Conservation (phyloP, 306 rosid genomes). For the Cicer arietinum region DNA sequence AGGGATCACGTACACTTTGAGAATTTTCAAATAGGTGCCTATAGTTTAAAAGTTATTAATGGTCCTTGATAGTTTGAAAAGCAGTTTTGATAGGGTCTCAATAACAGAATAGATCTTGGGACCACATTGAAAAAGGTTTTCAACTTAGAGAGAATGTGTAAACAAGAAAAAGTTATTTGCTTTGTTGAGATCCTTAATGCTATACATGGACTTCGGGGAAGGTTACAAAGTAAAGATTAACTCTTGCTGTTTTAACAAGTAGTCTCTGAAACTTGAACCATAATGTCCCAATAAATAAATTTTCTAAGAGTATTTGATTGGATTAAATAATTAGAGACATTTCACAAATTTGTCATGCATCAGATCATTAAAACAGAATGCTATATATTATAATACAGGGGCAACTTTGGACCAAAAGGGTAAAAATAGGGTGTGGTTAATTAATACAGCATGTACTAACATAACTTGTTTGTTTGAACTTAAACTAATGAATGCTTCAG, state of each 20-base stretch:
- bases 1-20: slow-evolving; percentile 1
- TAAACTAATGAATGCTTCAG: slow-evolving; percentile 21
- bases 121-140: not conserved
- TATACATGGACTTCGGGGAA: not conserved
- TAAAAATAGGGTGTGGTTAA: slow-evolving; percentile 28
- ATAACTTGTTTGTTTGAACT: not conserved
- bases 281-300: slow-evolving; percentile 3
- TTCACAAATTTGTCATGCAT: slow-evolving; percentile 15
- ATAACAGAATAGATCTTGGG: slow-evolving; percentile 9
- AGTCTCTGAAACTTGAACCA: slow-evolving; percentile 21
- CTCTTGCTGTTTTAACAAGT: slow-evolving; percentile 18
- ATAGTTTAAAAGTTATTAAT: not conserved
- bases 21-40: not conserved
- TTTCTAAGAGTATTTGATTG: not conserved
- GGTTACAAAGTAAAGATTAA: slow-evolving; percentile 13
- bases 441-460: not conserved
- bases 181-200: not conserved
- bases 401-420: not conserved
- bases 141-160: not conserved
- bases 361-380: slow-evolving; percentile 18
- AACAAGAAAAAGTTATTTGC: not conserved
- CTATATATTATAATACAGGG: not conserved
- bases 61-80: not conserved
- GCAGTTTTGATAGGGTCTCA: not conserved
- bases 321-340: slow-evolving; percentile 15